Conservation (phyloP, 2,329 filamentous ascomycete genomes). For the Penicillium fuscoglaucum region DNA sequence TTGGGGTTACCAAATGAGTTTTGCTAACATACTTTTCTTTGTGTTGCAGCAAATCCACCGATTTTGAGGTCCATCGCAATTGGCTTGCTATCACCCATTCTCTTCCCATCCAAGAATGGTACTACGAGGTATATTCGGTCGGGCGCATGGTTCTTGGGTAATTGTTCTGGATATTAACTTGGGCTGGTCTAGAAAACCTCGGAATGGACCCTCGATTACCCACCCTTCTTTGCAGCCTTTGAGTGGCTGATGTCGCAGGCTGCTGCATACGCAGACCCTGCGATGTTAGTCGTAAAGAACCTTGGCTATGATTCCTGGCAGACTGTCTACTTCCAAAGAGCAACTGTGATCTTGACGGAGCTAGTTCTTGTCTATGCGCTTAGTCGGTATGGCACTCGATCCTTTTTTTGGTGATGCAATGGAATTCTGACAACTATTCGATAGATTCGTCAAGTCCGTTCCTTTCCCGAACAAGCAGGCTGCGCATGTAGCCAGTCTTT, state of each 20-base stretch:
- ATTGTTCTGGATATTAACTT: constrained; percentile 1
- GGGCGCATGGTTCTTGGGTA: neutral
- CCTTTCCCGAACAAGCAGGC: constrained; percentile 66
- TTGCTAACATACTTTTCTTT: constrained; percentile 5
- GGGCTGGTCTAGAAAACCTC: constrained; percentile 70
- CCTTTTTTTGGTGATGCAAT: neutral
- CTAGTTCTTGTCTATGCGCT: constrained; percentile 80
- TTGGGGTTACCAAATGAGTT: neutral
- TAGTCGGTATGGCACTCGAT: constrained; percentile 58
- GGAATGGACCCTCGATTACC: constrained; percentile 99
- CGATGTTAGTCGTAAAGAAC: constrained; percentile 78
- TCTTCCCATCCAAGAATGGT: constrained; percentile 85
- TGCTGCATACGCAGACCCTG: constrained; percentile 73
- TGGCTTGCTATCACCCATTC: constrained; percentile 96
- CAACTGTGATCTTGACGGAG: constrained; percentile 84
- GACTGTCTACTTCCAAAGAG: constrained; percentile 88
- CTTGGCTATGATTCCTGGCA: constrained; percentile 88
- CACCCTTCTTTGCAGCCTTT: constrained; percentile 96
- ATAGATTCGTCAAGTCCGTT: constrained; percentile 72
- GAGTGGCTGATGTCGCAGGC: constrained; percentile 87
- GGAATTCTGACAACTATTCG: neutral
- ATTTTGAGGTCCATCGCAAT: constrained; percentile 98
- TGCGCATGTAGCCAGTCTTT: constrained; percentile 82
- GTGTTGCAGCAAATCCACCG: constrained; percentile 81
- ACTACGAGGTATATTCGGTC: constrained; percentile 67